These are phyloP conservation scores for Cordyceps cateniannulata DNA, from an alignment of 2,329 filamentous ascomycete genomes.

Conservation along the genomic window DNA sequence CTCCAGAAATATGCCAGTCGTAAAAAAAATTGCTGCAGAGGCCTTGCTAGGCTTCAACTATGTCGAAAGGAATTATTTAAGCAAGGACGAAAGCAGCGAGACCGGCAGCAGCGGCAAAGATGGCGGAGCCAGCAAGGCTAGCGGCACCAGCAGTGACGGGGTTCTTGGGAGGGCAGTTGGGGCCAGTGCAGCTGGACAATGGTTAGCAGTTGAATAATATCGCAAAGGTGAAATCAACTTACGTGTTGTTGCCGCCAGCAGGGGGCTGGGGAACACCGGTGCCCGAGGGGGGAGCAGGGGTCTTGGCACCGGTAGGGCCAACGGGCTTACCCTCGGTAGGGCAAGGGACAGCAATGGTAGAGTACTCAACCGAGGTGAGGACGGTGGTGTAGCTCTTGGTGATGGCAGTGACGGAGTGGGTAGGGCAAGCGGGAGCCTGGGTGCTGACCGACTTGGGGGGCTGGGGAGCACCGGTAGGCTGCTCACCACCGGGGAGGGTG, in stretches of 20 bases:
- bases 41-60: conserved; percentile 33
- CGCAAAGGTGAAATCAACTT: conserved; percentile 16
- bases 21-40: conserved; percentile 28
- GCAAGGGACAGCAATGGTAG: conserved; percentile 40
- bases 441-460: neutral
- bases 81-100: conserved; percentile 47
- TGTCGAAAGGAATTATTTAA: conserved; percentile 37
- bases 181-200: conserved; percentile 20
- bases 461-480: neutral
- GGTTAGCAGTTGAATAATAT: conserved; percentile 14
- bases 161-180: conserved; percentile 18
- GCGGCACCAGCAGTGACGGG: conserved; percentile 45
- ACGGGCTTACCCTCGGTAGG: conserved; percentile 23
- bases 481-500: neutral
- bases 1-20: conserved; percentile 26
- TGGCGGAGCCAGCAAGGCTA: conserved; percentile 45
- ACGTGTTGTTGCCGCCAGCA: conserved; percentile 26
- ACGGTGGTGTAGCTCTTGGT: conserved; percentile 52
- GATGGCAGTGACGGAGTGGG: conserved; percentile 42
- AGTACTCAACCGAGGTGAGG: conserved; percentile 48
- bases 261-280: conserved; percentile 9
- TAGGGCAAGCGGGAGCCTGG: conserved; percentile 22
- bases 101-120: conserved; percentile 50
- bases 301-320: conserved; percentile 17
- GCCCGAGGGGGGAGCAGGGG: conserved; percentile 30